Conservation (phyloP, 768 basidiomycete genomes). For the Kwoniella mangroviensis region DNA sequence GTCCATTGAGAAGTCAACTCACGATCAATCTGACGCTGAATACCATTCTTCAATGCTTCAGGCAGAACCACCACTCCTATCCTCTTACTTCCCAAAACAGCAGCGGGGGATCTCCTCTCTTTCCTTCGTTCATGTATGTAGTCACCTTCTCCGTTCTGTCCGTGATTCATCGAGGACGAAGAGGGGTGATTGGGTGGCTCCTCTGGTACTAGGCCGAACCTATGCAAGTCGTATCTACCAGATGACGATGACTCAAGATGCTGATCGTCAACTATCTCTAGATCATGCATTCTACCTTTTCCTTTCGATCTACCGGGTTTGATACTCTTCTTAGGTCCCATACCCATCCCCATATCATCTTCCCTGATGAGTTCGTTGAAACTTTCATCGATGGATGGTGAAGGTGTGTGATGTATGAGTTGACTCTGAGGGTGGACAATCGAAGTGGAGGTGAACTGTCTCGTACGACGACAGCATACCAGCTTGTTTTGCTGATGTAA, state of each 20-base stretch:
- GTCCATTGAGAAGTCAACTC: slow-evolving; percentile 12
- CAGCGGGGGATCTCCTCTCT: slow-evolving; percentile 76
- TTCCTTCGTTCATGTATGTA: slow-evolving; percentile 25
- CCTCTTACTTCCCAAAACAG: slow-evolving; percentile 74
- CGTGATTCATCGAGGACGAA: neutral
- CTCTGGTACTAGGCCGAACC: neutral
- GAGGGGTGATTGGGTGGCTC: neutral
- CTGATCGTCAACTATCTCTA: slow-evolving; percentile 10
- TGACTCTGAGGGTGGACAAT: slow-evolving; percentile 17
- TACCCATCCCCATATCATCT: slow-evolving; percentile 27
- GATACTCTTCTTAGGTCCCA: slow-evolving; percentile 5
- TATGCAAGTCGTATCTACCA: neutral
- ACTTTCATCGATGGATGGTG: slow-evolving; percentile 20
- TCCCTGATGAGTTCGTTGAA: slow-evolving; percentile 18
- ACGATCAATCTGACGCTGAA: slow-evolving; percentile 68
- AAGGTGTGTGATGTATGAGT: slow-evolving; percentile 2
- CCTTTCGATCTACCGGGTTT: slow-evolving; percentile 11
- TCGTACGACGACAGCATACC: neutral
- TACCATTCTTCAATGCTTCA: slow-evolving; percentile 69
- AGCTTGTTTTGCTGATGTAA: slow-evolving; percentile 20
- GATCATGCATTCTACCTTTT: slow-evolving; percentile 14
- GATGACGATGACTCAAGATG: neutral
- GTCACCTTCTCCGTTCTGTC: slow-evolving; percentile 19
- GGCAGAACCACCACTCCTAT: slow-evolving; percentile 76
- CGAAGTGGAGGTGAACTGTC: slow-evolving; percentile 12